phyloP scores from a whole-genome alignment of 2,329 filamentous ascomycete genomes.

The Lachnellula subtilissima region DNA sequence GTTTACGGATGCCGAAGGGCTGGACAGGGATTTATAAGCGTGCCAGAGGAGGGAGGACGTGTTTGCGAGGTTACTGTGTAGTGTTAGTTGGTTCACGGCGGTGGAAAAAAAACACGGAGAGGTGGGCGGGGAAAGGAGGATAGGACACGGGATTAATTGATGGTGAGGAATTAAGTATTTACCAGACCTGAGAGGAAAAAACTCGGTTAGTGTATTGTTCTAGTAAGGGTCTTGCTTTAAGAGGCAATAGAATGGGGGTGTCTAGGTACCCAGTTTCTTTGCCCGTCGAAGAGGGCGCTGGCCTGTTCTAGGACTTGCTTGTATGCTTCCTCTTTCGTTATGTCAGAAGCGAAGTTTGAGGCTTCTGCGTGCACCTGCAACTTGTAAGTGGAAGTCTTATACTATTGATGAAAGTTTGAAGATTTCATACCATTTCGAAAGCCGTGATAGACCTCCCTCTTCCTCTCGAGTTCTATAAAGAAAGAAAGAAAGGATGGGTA shows the following conservation, averaged over 20 bases:
- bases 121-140: too few relatives aligned
- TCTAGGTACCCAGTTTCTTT: constrained; percentile 69
- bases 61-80: constrained; percentile 67
- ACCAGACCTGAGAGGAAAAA: constrained; percentile 37
- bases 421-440: neutral
- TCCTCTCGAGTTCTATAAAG: neutral
- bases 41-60: constrained; percentile 74
- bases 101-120: too few relatives aligned
- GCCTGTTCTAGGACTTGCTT: constrained; percentile 69
- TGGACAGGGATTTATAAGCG: constrained; percentile 66
- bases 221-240: neutral
- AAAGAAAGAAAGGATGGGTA: neutral
- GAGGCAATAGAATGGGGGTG: too few relatives aligned
- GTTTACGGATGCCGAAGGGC: constrained; percentile 64
- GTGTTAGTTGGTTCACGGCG: constrained; percentile 6
- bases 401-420: neutral
- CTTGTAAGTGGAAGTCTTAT: neutral
- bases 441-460: neutral
- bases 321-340: constrained; percentile 70
- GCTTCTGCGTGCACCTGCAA: constrained; percentile 63
- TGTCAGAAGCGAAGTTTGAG: constrained; percentile 62
- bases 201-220: neutral
- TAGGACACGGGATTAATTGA: neutral
- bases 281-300: constrained; percentile 62
- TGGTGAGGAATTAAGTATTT: constrained; percentile 5